Percentiles rank a stretch among this genome's conserved stretches.
These are phyloP conservation scores for Scedosporium apiospermum DNA, from an alignment of 2,329 filamentous ascomycete species.

Conservation along the genomic window DNA sequence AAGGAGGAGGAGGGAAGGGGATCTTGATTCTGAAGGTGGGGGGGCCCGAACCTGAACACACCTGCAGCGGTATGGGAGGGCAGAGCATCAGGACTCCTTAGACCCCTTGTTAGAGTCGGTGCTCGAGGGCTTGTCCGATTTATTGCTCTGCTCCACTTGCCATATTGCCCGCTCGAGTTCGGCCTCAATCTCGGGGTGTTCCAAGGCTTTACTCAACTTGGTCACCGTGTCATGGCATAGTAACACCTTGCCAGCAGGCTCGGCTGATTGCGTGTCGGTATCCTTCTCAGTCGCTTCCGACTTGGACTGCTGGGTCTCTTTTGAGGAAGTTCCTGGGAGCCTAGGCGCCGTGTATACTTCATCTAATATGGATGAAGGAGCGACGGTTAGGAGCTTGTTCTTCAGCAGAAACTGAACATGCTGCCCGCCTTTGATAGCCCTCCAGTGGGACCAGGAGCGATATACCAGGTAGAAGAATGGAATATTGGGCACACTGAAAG, in stretches of 20 bases:
- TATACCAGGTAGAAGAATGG: slow-evolving; percentile 96
- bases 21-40: neutral
- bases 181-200: slow-evolving; percentile 59
- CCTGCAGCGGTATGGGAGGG: neutral
- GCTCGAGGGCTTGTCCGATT: slow-evolving; percentile 23
- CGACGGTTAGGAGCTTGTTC: slow-evolving; percentile 58
- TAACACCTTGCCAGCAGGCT: neutral
- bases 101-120: neutral
- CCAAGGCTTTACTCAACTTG: slow-evolving; percentile 38
- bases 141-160: slow-evolving; percentile 52
- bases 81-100: neutral
- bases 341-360: slow-evolving; percentile 48
- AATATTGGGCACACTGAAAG: slow-evolving; percentile 70
- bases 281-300: slow-evolving; percentile 4
- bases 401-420: slow-evolving; percentile 75
- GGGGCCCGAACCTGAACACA: neutral
- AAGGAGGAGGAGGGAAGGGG: neutral
- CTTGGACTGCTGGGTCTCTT: neutral
- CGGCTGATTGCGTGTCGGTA: slow-evolving; percentile 9
- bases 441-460: slow-evolving; percentile 85
- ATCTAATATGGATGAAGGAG: slow-evolving; percentile 62
- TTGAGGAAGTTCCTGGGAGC: slow-evolving; percentile 16
- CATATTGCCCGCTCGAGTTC: slow-evolving; percentile 69
- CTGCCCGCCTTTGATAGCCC: slow-evolving; percentile 73
- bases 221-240: neutral